Percentiles rank a stretch among this genome's conserved stretches.
These are phyloP conservation scores for Leptographium wingfieldii DNA, from an alignment of 2,329 filamentous ascomycete species.

Conservation along the genomic window DNA sequence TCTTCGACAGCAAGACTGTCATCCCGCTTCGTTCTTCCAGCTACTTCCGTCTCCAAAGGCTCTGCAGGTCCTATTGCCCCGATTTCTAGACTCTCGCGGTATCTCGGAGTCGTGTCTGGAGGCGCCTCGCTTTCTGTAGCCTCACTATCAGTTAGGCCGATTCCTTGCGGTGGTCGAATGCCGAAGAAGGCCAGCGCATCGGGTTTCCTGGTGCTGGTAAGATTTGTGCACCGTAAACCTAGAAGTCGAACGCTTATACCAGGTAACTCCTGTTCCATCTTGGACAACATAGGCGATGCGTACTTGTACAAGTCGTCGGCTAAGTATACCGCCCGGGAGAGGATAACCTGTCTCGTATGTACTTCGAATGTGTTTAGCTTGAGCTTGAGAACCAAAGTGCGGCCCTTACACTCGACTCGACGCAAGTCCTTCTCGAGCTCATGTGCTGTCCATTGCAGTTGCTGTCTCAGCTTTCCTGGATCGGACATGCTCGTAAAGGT, in stretches of 20 bases:
- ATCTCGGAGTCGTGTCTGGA: not conserved
- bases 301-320: constrained; percentile 77
- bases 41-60: not conserved
- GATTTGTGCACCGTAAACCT: constrained; percentile 76
- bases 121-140: not conserved
- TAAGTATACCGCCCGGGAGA: constrained; percentile 56
- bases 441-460: constrained; percentile 68
- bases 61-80: not conserved
- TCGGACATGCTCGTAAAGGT: constrained; percentile 76
- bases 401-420: constrained; percentile 69
- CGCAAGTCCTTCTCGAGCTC: constrained; percentile 79
- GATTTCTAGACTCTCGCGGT: not conserved
- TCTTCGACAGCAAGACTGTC: not conserved
- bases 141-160: constrained; percentile 11
- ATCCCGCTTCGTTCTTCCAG: not conserved
- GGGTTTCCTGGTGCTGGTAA: constrained; percentile 73
- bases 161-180: constrained; percentile 25
- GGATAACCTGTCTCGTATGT: constrained; percentile 65
- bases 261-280: constrained; percentile 72
- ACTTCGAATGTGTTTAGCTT: constrained; percentile 94
- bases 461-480: constrained; percentile 54
- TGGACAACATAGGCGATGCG: constrained; percentile 69
- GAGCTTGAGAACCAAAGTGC: constrained; percentile 84
- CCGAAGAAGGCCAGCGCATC: constrained; percentile 74
- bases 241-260: constrained; percentile 71